phyloP scores from a whole-genome alignment of 441 rosid genomes.

The Capsella rubella region DNA sequence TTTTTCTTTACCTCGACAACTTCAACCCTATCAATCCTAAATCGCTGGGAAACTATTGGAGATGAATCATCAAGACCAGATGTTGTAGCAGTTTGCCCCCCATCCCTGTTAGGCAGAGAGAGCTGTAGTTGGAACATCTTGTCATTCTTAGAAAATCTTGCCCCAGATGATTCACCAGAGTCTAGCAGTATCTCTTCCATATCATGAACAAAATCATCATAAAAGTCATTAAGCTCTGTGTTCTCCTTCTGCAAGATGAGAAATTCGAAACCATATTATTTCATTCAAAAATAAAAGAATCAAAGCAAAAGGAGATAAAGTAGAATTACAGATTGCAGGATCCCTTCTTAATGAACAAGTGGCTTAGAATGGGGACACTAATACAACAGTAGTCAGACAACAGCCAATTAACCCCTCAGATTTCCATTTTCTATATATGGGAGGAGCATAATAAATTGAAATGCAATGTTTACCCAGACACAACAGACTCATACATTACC shows the following conservation, averaged over 20 bases:
- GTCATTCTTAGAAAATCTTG: slow-evolving; percentile 62
- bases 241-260: slow-evolving; percentile 65
- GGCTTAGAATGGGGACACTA: slow-evolving; percentile 5
- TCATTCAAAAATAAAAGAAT: slow-evolving; percentile 24
- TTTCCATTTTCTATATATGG: slow-evolving; percentile 18
- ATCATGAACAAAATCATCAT: slow-evolving; percentile 91
- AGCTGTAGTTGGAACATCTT: slow-evolving; percentile 58
- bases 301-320: slow-evolving; percentile 25
- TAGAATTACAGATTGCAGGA: slow-evolving; percentile 6
- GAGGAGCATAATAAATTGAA: slow-evolving; percentile 21
- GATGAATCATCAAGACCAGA: slow-evolving; percentile 61
- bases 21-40: slow-evolving; percentile 79
- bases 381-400: background rate
- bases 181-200: slow-evolving; percentile 97
- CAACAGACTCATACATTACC: slow-evolving; percentile 20
- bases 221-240: slow-evolving; percentile 64
- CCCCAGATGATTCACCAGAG: slow-evolving; percentile 75
- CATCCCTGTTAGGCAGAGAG: slow-evolving; percentile 69
- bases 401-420: slow-evolving; percentile 24
- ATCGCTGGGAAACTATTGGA: slow-evolving; percentile 46
- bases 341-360: slow-evolving; percentile 13
- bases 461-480: slow-evolving; percentile 13
- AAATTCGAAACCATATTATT: slow-evolving; percentile 44
- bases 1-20: slow-evolving; percentile 93
- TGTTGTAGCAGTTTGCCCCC: slow-evolving; percentile 83